Base-by-base conservation (phyloP, 257 asterid genomes). In the Jacaranda copaia region DNA sequence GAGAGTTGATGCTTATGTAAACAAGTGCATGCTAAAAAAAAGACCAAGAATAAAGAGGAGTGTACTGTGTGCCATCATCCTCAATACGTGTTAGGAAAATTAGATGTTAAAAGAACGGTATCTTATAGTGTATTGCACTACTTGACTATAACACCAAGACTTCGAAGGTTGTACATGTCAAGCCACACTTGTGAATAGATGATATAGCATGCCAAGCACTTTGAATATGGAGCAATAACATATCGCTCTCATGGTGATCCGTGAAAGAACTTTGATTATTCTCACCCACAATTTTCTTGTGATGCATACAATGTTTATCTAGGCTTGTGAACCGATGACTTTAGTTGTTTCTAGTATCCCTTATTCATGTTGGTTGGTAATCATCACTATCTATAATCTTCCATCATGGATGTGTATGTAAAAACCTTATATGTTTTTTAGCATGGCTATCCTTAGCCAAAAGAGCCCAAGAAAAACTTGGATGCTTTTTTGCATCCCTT, bases 131-230 rank as follows among this genome's bases (percentile, higher is more conserved):
- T 32, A 18, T 16, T 74, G 6, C 56, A n/a, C 6, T 61, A 74
- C 43, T 46, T 74, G 12, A 71, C 78, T 2, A 13, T 74, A 5
- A 36, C 9, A 2, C 71, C 78, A 42, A 18, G 62, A 5, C 9
- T 74, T 9, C 78, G 61, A 38, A n/a, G 71, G 36, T 14, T 74
- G 25, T 74, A 18, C 5, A 49, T 63, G 8, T 74, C 78, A 2
- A 16, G 13, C 38, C 78, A 10, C 11, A 5, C 53, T 48, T 48
- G 61, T 8, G 4, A 61, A 1, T 46, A 61, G 14, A 60, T 74
- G 71, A 59, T 43, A 3, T 74, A 39, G 71, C 62, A 74, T 42
- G 8, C 46, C 0, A 42, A 42, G 46, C 3, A 3, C 3, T 5
- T 42, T 1, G 46, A 42, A 7, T 1, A 42, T 42, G 46, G 8